Base-by-base conservation (phyloP, 306 rosid species). In the Astragalus glycyphyllos region DNA sequence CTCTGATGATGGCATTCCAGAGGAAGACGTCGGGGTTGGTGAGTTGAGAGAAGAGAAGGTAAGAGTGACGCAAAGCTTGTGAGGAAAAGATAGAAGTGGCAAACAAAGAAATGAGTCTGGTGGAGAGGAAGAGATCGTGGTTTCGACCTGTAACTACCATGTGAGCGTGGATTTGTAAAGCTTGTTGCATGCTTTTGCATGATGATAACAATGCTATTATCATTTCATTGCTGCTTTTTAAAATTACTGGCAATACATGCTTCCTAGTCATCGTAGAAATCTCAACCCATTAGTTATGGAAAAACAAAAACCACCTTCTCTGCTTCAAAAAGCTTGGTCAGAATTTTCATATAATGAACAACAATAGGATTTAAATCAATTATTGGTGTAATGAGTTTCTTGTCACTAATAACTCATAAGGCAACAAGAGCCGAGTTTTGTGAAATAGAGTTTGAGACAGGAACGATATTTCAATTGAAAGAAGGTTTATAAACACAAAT, bases 131-230 rank as follows among this genome's bases (percentile, higher is more conserved):
- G 11, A 65, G 68, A 58, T 83, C 74, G 48, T 7, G 32, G 55
- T 76, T 70, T 45, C 7, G 57, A 20, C 82, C 82, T 1, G 63
- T 80, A 7, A 80, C 72, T 2, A 80, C 13, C 14, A 69, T 32
- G 4, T 83, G 78, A 17, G 82, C 72, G 3, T 83, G 84, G 72
- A 83, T 53, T 80, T 83, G 84, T 12, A 76, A 72, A 0, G 69
- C 80, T 37, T 80, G 80, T 34, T 57, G 68, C 32, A 80, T 16
- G 62, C 32, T 68, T 73, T 58, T 83, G 76, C 84, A 83, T 57
- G 82, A 79, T 63, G 66, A 35, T 56, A 80, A 41, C 61, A 83
- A 5, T 11, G 77, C 26, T 50, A 61, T 68, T 34, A 72, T 0
- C 31, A 20, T 0, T 47, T 57, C 60, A 38, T 66, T 12, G 13